A percentile compares a stretch with the other conserved stretches of the same genome.
These are phyloP conservation scores for Chaetomium fimeti DNA, from an alignment of 495 filamentous ascomycete genomes.

Conservation along the genomic window DNA sequence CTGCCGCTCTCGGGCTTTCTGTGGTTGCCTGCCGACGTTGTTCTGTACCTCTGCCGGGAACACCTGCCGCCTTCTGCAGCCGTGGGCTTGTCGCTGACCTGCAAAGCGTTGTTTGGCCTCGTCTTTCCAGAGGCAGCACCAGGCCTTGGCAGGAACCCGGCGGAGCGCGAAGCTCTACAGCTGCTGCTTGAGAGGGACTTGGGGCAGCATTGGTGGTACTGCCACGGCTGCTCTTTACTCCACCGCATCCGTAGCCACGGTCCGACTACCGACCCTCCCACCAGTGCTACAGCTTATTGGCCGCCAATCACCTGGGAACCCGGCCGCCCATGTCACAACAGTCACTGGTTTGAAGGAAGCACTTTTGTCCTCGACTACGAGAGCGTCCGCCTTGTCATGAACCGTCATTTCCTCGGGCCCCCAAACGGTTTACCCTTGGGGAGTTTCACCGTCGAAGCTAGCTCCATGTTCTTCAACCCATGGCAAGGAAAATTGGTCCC, in stretches of 20 bases:
- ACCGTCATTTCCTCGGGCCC: conserved; percentile 25
- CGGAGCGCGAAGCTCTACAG: conserved; percentile 12
- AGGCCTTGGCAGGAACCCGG: not conserved
- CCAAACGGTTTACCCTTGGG: conserved; percentile 22
- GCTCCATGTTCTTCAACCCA: not conserved
- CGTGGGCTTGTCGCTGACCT: conserved; percentile 20
- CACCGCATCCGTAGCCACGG: conserved; percentile 8
- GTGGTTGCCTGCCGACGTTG: conserved; percentile 5
- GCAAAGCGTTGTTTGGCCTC: conserved; percentile 17
- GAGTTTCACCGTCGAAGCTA: conserved; percentile 8
- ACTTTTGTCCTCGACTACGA: conserved; percentile 10
- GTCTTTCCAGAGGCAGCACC: not conserved
- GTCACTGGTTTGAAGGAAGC: not conserved
- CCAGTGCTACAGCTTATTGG: not conserved
- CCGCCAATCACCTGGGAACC: not conserved
- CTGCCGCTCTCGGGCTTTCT: not conserved
- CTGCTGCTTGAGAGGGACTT: conserved; percentile 27
- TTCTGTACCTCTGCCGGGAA: conserved; percentile 4
- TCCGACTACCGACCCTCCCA: not conserved
- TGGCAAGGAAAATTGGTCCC: conserved; percentile 6
- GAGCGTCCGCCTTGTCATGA: conserved; percentile 23
- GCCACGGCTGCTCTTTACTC: conserved; percentile 19
- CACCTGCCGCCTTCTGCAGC: conserved; percentile 19
- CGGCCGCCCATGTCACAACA: not conserved
- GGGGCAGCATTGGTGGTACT: conserved; percentile 22